Conservation (phyloP, 805 yeast genomes). For the Metschnikowia lunata region DNA sequence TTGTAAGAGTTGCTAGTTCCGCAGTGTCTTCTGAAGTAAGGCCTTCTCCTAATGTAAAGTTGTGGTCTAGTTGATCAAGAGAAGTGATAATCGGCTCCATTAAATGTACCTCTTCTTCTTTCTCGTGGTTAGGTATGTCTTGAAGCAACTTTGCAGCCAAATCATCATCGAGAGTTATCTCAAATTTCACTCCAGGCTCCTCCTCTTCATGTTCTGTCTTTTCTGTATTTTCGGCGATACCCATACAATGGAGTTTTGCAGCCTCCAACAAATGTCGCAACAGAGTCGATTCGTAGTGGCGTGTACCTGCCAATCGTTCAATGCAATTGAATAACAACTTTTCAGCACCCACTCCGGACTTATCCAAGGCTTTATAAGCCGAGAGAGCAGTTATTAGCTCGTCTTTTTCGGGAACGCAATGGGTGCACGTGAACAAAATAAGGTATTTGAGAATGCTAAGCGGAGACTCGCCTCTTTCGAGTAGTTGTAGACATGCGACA, state of each 20-base stretch:
- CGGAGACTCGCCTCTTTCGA: slow-evolving; percentile 29
- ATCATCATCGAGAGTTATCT: slow-evolving; percentile 10
- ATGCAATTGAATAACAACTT: slow-evolving; percentile 22
- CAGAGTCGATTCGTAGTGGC: neutral
- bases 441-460: slow-evolving; percentile 23
- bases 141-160: slow-evolving; percentile 8
- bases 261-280: neutral
- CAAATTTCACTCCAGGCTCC: neutral
- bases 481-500: slow-evolving; percentile 16
- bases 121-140: neutral
- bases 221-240: neutral
- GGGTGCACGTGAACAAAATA: slow-evolving; percentile 20
- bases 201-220: neutral
- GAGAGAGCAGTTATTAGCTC: slow-evolving; percentile 18
- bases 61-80: neutral
- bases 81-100: neutral
- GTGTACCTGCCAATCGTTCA: slow-evolving; percentile 17
- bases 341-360: slow-evolving; percentile 14
- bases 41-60: slow-evolving; percentile 3
- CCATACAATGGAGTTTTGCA: neutral
- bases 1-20: too few relatives aligned
- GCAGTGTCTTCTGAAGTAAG: too few relatives aligned
- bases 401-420: slow-evolving; percentile 13
- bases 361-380: slow-evolving; percentile 18
- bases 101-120: neutral